Base-by-base conservation (phyloP, 129 eudicot genomes). In the Calendula officinalis region DNA sequence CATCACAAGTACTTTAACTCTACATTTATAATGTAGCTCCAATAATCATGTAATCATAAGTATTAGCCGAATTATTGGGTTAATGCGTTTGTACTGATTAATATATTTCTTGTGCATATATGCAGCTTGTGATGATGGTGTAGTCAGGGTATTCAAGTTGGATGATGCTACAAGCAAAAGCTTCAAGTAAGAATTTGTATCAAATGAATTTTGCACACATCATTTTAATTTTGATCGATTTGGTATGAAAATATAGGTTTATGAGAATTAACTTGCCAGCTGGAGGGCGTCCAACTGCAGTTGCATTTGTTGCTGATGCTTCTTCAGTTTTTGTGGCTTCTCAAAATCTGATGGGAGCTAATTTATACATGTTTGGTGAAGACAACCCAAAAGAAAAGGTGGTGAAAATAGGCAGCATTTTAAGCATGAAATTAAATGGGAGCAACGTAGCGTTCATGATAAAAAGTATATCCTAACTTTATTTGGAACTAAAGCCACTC, bases 371-470 rank as follows among this genome's bases (percentile, higher is more conserved):
- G 97, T 90, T 81, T 78, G 95, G 85, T 66, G 95, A 86, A 67
- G 97, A 86, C 45, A 82, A 79, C 58, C 84, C 82, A 71, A 72
- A 83, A n/a, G n/a, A n/a, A n/a, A n/a, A 72, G 33, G 72, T n/a
- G 57, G 79, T 54, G 87, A 69, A 35, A 90, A 69, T 7, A 43
- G 68, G 46, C 84, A 86, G 71, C 95, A 79, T 74, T 45, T 75
- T 56, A 90, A 86, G 63, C 97, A 95, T 11, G 92, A 84, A 75
- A 82, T 86, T 11, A 90, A 90, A 56, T 90, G 97, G 97, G 83
- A 75, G 69, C 86, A 84, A 36, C 91, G 84, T 42, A 90, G 86
- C 69, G 92, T 82, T 51, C 97, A 90, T 67, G 97, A 86, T 22
- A 22, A 22, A 22, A 22, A 22, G 30, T 22, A 22, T 22, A 22